These are phyloP conservation scores for Podaxis sp. DNA, from an alignment of 768 basidiomycete species.

Conservation along the genomic window DNA sequence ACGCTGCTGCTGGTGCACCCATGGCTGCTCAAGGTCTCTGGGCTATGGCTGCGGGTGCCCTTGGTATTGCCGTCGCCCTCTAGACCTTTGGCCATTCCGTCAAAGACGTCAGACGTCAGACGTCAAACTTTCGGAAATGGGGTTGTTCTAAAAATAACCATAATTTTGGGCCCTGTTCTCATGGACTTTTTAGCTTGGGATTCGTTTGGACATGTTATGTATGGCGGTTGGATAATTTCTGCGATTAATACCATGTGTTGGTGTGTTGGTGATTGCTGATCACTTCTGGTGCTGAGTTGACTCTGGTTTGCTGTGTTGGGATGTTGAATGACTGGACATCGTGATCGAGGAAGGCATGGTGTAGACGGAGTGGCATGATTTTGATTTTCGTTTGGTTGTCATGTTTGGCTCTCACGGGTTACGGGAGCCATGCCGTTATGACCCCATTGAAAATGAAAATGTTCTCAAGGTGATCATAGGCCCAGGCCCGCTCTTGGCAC, in stretches of 20 bases:
- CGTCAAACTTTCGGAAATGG: not conserved
- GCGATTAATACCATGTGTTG: not conserved
- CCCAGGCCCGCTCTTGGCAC: too few species aligned
- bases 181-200: not conserved
- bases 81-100: not conserved
- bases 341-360: too few species aligned
- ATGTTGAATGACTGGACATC: too few species aligned
- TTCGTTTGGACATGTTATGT: not conserved
- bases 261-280: not conserved
- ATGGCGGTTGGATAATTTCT: not conserved
- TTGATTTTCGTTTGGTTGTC: too few species aligned
- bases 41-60: slow-evolving; percentile 6
- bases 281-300: not conserved
- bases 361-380: too few species aligned
- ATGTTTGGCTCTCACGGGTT: too few species aligned
- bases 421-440: too few species aligned
- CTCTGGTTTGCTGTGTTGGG: too few species aligned
- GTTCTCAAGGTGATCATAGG: too few species aligned
- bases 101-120: not conserved
- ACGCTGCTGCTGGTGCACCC: not conserved
- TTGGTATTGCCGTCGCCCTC: slow-evolving; percentile 5
- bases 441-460: too few species aligned
- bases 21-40: not conserved
- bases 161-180: not conserved
- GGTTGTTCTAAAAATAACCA: not conserved